phyloP scores from a whole-genome alignment of 306 rosid species.

The Citrullus amarus region DNA sequence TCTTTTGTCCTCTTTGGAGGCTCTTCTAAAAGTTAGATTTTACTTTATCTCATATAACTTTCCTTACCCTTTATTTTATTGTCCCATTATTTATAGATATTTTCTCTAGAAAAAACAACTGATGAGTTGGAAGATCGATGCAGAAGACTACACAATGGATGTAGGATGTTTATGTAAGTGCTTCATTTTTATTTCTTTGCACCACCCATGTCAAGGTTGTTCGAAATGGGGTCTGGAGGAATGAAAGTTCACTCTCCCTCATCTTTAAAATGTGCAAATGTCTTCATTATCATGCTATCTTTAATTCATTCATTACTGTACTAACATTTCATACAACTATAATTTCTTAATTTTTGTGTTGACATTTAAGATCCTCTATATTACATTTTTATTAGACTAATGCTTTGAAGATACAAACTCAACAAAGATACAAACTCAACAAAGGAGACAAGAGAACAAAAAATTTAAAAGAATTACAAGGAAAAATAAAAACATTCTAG shows the following conservation, averaged over 20 bases:
- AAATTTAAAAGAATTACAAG: not conserved
- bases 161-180: conserved; percentile 74
- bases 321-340: not conserved
- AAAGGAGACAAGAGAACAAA: not conserved
- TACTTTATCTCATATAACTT: not conserved
- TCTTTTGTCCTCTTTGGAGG: not conserved
- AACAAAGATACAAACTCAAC: not conserved
- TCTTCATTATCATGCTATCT: not conserved
- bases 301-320: not conserved
- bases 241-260: not conserved
- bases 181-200: conserved; percentile 3
- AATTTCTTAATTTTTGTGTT: not conserved
- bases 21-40: not conserved
- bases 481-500: not conserved
- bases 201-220: not conserved
- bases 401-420: not conserved
- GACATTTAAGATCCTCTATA: not conserved
- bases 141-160: conserved; percentile 54
- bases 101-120: conserved; percentile 49
- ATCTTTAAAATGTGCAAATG: not conserved
- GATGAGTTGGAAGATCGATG: conserved; percentile 78
- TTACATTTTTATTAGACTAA: not conserved
- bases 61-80: not conserved
- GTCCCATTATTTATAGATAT: conserved; percentile 38
- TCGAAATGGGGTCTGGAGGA: not conserved